Evolutionary conservation across 2,329 filamentous ascomycete genomes (phyloP).

Genomic region (Pseudomassariella vexata): DNA sequence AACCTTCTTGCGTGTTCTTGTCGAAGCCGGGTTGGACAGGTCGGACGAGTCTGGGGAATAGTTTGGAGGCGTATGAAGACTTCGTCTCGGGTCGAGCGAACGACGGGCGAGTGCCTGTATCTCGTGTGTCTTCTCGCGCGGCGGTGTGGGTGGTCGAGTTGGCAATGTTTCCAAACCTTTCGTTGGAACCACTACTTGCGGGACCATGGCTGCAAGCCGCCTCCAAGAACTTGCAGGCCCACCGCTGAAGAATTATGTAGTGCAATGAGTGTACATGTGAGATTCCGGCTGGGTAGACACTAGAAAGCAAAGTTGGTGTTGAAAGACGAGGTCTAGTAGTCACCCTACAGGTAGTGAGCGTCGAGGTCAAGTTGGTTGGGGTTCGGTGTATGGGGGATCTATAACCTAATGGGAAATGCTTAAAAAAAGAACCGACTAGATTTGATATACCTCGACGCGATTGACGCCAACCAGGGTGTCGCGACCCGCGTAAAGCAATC

Average conservation of each 20-base stretch:
- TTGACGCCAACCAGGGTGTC: too few species aligned
- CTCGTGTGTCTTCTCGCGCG: constrained; percentile 44
- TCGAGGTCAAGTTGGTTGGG: too few species aligned
- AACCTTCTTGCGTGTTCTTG: constrained; percentile 45
- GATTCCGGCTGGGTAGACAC: not conserved
- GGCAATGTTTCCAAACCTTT: constrained; percentile 46
- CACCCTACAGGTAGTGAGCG: too few species aligned
- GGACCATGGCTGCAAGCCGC: constrained; percentile 31
- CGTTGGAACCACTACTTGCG: constrained; percentile 26
- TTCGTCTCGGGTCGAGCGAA: constrained; percentile 31
- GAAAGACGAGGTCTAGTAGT: too few species aligned
- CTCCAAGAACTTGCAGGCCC: constrained; percentile 17
- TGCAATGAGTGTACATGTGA: constrained; percentile 4
- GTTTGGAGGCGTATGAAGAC: constrained; percentile 48
- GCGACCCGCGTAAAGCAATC: too few species aligned
- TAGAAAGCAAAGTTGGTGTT: too few species aligned
- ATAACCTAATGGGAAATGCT: too few species aligned
- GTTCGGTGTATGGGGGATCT: too few species aligned
- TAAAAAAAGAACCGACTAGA: too few species aligned
- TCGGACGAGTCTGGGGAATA: constrained; percentile 38
- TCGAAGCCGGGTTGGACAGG: constrained; percentile 36
- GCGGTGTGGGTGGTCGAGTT: constrained; percentile 61
- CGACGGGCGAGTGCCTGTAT: constrained; percentile 26
- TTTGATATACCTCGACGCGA: too few species aligned
- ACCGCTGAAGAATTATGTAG: constrained; percentile 11